Percentiles rank a stretch among this genome's conserved stretches.
Evolutionary conservation across 371 early-diverging fungal genomes (phyloP).

Genomic region (Apophysomyces trapeziformis): DNA sequence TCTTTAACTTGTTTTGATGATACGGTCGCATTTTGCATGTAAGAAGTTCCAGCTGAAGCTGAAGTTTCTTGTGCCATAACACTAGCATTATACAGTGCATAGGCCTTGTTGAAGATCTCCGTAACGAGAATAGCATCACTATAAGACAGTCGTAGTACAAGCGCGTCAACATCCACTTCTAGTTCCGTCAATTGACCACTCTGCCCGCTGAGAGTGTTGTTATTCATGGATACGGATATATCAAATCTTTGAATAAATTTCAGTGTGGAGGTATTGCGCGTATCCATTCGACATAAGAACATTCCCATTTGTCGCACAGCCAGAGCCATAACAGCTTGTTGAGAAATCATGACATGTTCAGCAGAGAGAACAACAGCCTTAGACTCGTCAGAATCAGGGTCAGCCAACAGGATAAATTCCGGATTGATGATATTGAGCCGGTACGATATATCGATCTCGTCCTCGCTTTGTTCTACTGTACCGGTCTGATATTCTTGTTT

Average conservation of each 20-base stretch:
- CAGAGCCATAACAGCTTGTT: conserved; percentile 75
- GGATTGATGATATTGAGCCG: conserved; percentile 82
- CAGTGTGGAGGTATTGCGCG: conserved; percentile 75
- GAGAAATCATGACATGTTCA: conserved; percentile 77
- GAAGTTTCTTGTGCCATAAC: conserved; percentile 5
- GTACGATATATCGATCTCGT: conserved; percentile 54
- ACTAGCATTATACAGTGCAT: conserved; percentile 54
- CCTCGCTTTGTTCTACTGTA: conserved; percentile 11
- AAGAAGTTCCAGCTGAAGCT: background rate
- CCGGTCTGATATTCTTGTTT: conserved; percentile 11
- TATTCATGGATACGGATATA: conserved; percentile 79
- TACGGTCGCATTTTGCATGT: background rate
- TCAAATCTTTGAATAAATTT: conserved; percentile 92
- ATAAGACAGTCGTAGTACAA: conserved; percentile 77
- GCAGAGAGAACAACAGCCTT: conserved; percentile 90
- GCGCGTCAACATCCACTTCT: conserved; percentile 66
- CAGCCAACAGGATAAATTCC: conserved; percentile 87
- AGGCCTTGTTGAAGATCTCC: conserved; percentile 81
- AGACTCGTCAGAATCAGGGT: conserved; percentile 71
- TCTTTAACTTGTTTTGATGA: conserved; percentile 3
- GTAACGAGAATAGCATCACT: conserved; percentile 85
- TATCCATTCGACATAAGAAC: conserved; percentile 91
- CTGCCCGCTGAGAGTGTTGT: conserved; percentile 27
- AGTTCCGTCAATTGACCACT: conserved; percentile 35
- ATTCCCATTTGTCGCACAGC: conserved; percentile 86